Base-by-base conservation (phyloP, 768 basidiomycete species). In the Xerocomellus amylosporus region DNA sequence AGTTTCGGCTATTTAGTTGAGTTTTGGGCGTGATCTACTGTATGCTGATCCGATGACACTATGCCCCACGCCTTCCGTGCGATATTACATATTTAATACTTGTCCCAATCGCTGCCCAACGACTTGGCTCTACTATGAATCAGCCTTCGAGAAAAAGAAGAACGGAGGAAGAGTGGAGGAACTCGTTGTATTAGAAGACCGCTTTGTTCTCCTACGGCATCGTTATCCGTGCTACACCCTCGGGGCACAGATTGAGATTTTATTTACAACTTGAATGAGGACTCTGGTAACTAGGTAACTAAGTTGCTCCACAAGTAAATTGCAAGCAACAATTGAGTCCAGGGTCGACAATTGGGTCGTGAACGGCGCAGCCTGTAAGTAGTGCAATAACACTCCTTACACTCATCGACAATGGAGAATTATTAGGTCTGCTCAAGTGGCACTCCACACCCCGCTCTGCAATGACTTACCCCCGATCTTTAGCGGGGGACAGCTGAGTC, bases 1-100 rank as follows among this genome's bases (percentile, higher is more conserved):
- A 59, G 51, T 10, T 71, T 54, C 64, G 69, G 9, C 46, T 69
- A 44, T 71, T 59, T 45, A 28, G 42, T n/a, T 70, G 47, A 52
- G 4, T 34, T 50, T 44, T 31, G 17, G 12, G 33, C 13, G 12
- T 36, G 47, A 51, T 55, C 34, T 55, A 36, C 13, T 46, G 41
- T 55, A 40, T 48, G 44, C 24, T 55, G 45, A 31, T 28, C 31
- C 2, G 30, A 17, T 55, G n/a, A 39, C 20, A 9, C 17, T 13
- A 5, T n/a, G 10, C 8, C 38, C n/a, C 9, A 19, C 8, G n/a
- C n/a, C 13, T 19, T 15, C 13, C 13, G 28, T 30, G 17, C n/a
- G n/a, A n/a, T 24, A 24, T 24, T 5, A 24, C 5, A 3, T 8
- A 26, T 26, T 4, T 26, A 26, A 26, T 46, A 20, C 15, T 3